Percentiles rank a stretch among this genome's conserved stretches.
These are phyloP conservation scores for Lotmaria passim DNA, from an alignment of 208 protist genomes.

Conservation along the genomic window DNA sequence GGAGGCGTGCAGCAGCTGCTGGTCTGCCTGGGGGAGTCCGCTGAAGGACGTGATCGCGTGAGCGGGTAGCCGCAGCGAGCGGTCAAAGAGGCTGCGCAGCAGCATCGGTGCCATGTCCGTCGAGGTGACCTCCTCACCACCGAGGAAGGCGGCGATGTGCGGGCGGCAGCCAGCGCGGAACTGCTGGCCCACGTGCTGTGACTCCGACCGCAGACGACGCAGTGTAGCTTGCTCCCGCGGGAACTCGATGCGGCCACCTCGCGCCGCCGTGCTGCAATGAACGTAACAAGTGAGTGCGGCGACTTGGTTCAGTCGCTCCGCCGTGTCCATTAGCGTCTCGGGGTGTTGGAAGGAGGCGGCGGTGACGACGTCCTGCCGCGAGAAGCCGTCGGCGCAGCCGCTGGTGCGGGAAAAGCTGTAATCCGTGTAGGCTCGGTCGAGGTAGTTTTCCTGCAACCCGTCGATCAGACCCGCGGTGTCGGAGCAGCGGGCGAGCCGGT, in stretches of 20 bases:
- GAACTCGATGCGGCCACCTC: constrained; percentile 38
- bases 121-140: constrained; percentile 36
- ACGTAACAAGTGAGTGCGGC: constrained; percentile 55
- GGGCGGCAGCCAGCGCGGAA: constrained; percentile 61
- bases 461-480: constrained; percentile 56
- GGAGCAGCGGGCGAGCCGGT: constrained; percentile 35
- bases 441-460: constrained; percentile 80
- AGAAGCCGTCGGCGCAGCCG: constrained; percentile 51
- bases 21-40: constrained; percentile 40
- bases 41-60: constrained; percentile 48
- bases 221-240: constrained; percentile 48
- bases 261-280: constrained; percentile 51
- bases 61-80: constrained; percentile 47
- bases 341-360: constrained; percentile 45
- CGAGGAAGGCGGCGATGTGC: constrained; percentile 34
- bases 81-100: constrained; percentile 65
- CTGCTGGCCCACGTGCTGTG: constrained; percentile 34
- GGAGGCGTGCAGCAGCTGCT: constrained; percentile 44
- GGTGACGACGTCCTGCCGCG: constrained; percentile 58
- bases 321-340: constrained; percentile 33
- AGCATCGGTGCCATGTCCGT: constrained; percentile 55
- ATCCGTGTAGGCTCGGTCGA: constrained; percentile 65
- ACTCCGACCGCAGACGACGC: constrained; percentile 41
- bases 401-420: constrained; percentile 62
- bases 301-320: constrained; percentile 53